Evolutionary conservation across 192 early-diverging fungal genomes (phyloP), one percentile per base, ranked within the genome.

Genomic region (Podila verticillata): DNA sequence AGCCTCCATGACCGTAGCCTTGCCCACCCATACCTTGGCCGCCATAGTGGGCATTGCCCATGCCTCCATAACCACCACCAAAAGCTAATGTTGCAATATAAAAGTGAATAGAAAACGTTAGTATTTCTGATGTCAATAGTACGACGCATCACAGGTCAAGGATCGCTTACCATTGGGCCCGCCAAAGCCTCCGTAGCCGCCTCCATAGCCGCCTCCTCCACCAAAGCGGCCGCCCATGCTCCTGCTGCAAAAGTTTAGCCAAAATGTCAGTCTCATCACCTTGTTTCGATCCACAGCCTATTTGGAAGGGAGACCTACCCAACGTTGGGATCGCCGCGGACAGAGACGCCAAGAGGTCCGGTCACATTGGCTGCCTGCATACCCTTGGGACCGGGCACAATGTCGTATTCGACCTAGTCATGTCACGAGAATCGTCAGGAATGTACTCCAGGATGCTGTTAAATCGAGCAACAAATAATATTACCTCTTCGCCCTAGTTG

Each of bases 351-450:
- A 63, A 83, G 73, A 3, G 93, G 94, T 7, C 94, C 94, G 31
- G 94, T 89, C 10, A 95, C 94, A 47, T 93, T 88, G 10, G 93
- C 89, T 1, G 95, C 95, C 72, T 94, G 94, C 66, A 92, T 81
- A 1, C 95, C 95, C 75, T 96, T 96, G 35, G 91, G 86, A 7
- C 95, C 94, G 54, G 88, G 83, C 17, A 87, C 82, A 17, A 92
- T 63, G 47, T 91, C 91, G 64, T 90, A 94, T 47, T 94, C 93
- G 22, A 94, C 93, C 90, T 89, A 17, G 4, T 44, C 7, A 0
- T 44, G 13, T 0, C 3, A 44, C 17, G 39, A 12, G 13, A 44
- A 44, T 44, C 13, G 1, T 44, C 17, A 44, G 39, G 39, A 44
- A 44, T 44, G 10, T 4, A 4, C 39, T 15, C 2, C 10, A 44